These are phyloP conservation scores for Eurotiales sp. DNA, from an alignment of 2,329 filamentous ascomycete genomes.

Conservation along the genomic window DNA sequence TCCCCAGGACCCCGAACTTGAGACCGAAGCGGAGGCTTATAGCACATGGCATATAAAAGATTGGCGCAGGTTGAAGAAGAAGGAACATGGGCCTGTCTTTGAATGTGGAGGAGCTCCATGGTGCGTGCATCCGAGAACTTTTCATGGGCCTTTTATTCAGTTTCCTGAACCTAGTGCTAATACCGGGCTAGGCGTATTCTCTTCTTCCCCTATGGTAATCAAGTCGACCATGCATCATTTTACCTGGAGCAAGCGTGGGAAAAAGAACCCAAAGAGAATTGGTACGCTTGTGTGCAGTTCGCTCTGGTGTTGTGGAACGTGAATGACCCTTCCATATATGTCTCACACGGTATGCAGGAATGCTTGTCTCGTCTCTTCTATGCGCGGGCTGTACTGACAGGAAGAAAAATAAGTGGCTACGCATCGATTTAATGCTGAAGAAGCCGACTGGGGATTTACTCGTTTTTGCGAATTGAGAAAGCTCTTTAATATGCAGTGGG, in stretches of 20 bases:
- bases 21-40: slow-evolving; percentile 69
- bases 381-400: slow-evolving; percentile 2
- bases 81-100: slow-evolving; percentile 85
- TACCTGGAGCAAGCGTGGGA: slow-evolving; percentile 95
- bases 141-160: not conserved
- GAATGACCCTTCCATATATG: slow-evolving; percentile 80
- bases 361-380: not conserved
- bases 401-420: slow-evolving; percentile 66
- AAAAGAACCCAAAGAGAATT: slow-evolving; percentile 74
- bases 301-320: slow-evolving; percentile 91
- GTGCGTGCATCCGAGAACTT: slow-evolving; percentile 53
- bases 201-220: slow-evolving; percentile 93
- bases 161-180: slow-evolving; percentile 12
- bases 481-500: slow-evolving; percentile 76
- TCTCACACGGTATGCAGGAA: slow-evolving; percentile 61
- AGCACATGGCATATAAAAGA: slow-evolving; percentile 84
- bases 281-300: slow-evolving; percentile 96
- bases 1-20: slow-evolving; percentile 72
- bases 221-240: slow-evolving; percentile 87
- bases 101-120: slow-evolving; percentile 83
- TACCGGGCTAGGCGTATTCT: slow-evolving; percentile 72
- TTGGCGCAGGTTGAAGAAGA: slow-evolving; percentile 73
- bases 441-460: slow-evolving; percentile 99
- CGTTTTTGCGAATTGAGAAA: slow-evolving; percentile 83
- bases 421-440: slow-evolving; percentile 92